Evolutionary conservation across 805 yeast genomes (phyloP).

Genomic region (Saccharomyces eubayanus): DNA sequence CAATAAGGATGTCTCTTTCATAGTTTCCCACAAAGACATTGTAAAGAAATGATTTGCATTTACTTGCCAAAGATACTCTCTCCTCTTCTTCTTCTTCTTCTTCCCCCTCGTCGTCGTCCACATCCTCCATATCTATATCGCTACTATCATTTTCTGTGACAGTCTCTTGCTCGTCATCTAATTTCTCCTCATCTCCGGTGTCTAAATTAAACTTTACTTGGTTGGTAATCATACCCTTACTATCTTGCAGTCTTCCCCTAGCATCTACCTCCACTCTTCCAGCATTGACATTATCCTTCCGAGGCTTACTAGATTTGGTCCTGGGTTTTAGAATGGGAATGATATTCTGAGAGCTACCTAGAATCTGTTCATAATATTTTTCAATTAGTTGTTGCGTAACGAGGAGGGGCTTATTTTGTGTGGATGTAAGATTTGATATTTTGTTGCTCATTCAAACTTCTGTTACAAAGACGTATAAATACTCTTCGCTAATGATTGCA

Average conservation of each 20-base stretch:
- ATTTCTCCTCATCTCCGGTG: background rate
- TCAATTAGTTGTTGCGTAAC: slow-evolving; percentile 19
- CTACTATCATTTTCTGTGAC: background rate
- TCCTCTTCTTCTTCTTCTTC: slow-evolving; percentile 4
- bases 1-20: slow-evolving; percentile 33
- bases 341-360: background rate
- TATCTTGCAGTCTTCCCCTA: background rate
- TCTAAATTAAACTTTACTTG: background rate
- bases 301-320: background rate
- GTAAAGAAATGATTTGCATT: slow-evolving; percentile 4
- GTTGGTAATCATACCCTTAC: background rate
- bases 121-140: background rate
- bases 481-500: background rate
- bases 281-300: background rate
- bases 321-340: background rate
- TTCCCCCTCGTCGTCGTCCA: slow-evolving; percentile 1
- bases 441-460: background rate
- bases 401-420: slow-evolving; percentile 12
- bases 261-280: background rate
- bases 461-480: background rate
- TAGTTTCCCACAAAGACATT: slow-evolving; percentile 8
- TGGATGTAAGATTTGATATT: background rate
- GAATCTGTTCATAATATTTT: slow-evolving; percentile 12
- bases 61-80: background rate
- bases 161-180: background rate